These are phyloP conservation scores for Malbranchea zuffiana DNA, from an alignment of 2,329 filamentous ascomycete genomes.

Conservation along the genomic window DNA sequence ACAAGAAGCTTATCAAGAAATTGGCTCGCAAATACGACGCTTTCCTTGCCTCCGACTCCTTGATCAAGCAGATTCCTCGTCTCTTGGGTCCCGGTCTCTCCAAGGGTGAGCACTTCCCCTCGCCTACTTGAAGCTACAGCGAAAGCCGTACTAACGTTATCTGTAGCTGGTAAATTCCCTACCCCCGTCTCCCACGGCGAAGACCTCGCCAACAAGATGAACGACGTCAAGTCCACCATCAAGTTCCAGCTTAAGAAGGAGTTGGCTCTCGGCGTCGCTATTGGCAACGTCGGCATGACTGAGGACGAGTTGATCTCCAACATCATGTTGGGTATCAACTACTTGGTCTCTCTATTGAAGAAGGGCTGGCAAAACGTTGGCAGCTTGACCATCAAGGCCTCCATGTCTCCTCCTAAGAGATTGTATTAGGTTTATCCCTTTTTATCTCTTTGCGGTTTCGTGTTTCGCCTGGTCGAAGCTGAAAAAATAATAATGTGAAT, in stretches of 20 bases:
- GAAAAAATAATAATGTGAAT: too few relatives aligned
- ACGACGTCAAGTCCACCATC: conserved; percentile 99
- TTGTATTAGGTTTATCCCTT: conserved; percentile 80
- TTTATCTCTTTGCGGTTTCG: too few relatives aligned
- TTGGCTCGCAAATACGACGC: conserved; percentile 99
- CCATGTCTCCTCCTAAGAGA: conserved; percentile 97
- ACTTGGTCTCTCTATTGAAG: conserved; percentile 98
- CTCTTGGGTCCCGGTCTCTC: conserved; percentile 96
- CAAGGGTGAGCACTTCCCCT: conserved; percentile 54
- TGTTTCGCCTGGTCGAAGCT: too few relatives aligned
- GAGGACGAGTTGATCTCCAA: conserved; percentile 93
- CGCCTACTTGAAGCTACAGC: too few relatives aligned
- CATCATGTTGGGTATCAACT: conserved; percentile 99
- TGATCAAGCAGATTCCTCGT: conserved; percentile 99
- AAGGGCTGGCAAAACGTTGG: conserved; percentile 99
- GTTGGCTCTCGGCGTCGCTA: conserved; percentile 97
- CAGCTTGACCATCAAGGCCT: conserved; percentile 98
- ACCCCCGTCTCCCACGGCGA: conserved; percentile 95
- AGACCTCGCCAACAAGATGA: conserved; percentile 90
- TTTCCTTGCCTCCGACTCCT: conserved; percentile 89
- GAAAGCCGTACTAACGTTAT: conserved; percentile 21
- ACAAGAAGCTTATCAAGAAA: conserved; percentile 99
- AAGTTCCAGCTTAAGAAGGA: conserved; percentile 99
- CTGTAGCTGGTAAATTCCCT: conserved; percentile 93
- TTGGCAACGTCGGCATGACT: conserved; percentile 96